Percentiles rank a stretch among this genome's conserved stretches.
These are phyloP conservation scores for Heliosperma pusillum DNA, from an alignment of 148 eudicot species.

Conservation along the genomic window DNA sequence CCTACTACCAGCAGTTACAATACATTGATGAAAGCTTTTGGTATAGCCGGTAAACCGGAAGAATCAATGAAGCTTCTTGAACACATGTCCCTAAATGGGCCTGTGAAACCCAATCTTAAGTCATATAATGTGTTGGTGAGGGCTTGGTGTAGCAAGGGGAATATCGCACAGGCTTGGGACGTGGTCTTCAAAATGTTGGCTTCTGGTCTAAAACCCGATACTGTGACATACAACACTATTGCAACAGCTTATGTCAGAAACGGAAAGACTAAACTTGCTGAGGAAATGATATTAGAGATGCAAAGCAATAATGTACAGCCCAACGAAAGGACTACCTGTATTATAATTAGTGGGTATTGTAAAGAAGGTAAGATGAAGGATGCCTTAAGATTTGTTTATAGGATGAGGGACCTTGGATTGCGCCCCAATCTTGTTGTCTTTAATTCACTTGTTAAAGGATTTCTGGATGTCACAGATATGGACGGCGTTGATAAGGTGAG, in stretches of 20 bases:
- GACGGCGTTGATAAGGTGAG: conserved; percentile 65
- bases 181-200: conserved; percentile 43
- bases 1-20: conserved; percentile 56
- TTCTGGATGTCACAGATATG: conserved; percentile 44
- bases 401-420: conserved; percentile 54
- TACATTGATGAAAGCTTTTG: conserved; percentile 60
- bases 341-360: conserved; percentile 58
- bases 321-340: conserved; percentile 62
- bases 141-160: conserved; percentile 61
- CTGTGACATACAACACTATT: conserved; percentile 55
- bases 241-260: conserved; percentile 58
- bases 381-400: conserved; percentile 58
- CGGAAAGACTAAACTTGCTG: conserved; percentile 48
- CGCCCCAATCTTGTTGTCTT: conserved; percentile 57
- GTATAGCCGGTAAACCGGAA: conserved; percentile 60
- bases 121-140: conserved; percentile 59
- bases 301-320: conserved; percentile 46
- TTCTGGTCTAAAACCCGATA: conserved; percentile 52
- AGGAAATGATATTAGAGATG: conserved; percentile 58
- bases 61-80: conserved; percentile 53
- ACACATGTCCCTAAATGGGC: conserved; percentile 38
- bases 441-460: conserved; percentile 66
- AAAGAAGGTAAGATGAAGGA: conserved; percentile 61
- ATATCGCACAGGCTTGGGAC: conserved; percentile 51
- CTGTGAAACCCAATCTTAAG: conserved; percentile 49